Base-by-base conservation (phyloP, 768 basidiomycete genomes). In the Hypholoma fasciculare region DNA sequence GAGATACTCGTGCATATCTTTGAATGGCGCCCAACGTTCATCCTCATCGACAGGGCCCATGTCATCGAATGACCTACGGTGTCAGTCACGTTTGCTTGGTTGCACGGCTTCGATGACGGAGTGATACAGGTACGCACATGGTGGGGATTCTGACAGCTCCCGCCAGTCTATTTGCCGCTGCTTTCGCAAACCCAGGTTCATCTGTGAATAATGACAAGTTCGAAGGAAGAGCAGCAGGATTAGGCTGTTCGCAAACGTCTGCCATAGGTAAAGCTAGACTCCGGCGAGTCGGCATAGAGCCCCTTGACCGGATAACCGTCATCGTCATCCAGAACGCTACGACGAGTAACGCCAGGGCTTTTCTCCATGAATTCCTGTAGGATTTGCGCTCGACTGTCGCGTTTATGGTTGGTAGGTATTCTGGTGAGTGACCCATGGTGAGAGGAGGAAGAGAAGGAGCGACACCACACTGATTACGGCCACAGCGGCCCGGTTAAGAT, bases 71-170 rank as follows among this genome's bases (percentile, higher is more conserved):
- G 70, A 64, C 70, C 70, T 70, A 30, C 6, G 19, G 17, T 8
- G 13, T 30, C 26, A 17, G 23, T 46, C 44, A 19, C 44, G 44
- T n/a, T 46, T 19, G 19, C 17, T 17, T 30, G 48, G 48, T 27
- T 27, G 19, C 19, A 53, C 47, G 6, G 36, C 7, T 30, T 6
- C 30, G 23, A 52, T 26, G 34, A 52, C 16, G 34, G 13, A 39
- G 48, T 49, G 30, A 6, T 13, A 27, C 17, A 26, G 40, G 5
- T 13, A 47, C 39, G 27, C 30, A 71, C 70, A 71, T 69, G 8
- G 70, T 71, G 16, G 70, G 70, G 20, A 71, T 67, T 48, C 61
- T 55, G 38, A 71, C 66, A 3, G 70, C 69, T 11, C 67, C 70
- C 43, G 70, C 63, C 7, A 71, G 60, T 26, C 66, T 58, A 46